Percentiles rank a stretch among this genome's conserved stretches.
Conservation (phyloP, 352 stramenopile genomes). For the Pseudoperonospora humuli region DNA sequence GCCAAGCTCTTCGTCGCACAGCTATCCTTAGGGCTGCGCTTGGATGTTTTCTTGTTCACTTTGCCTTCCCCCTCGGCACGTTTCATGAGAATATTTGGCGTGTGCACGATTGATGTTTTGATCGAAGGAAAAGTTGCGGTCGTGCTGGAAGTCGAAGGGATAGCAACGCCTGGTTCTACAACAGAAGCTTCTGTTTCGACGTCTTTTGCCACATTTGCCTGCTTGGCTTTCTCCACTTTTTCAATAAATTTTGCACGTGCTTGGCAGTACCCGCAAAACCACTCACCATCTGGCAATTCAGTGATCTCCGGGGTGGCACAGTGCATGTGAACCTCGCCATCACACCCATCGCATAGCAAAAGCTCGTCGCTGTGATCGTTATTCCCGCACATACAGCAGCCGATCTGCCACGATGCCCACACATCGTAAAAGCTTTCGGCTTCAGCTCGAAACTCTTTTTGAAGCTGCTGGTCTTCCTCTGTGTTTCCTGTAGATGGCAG, state of each 20-base stretch:
- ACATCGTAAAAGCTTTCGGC: constrained; percentile 57
- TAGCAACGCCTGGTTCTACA: not conserved
- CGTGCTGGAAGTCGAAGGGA: not conserved
- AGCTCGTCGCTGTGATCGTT: constrained; percentile 73
- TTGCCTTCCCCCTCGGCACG: constrained; percentile 54
- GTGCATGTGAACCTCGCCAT: constrained; percentile 83
- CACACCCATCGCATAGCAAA: constrained; percentile 80
- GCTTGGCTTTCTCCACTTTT: constrained; percentile 18
- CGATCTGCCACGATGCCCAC: constrained; percentile 72
- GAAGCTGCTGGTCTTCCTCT: constrained; percentile 38
- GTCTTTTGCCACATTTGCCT: constrained; percentile 1
- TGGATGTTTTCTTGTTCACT: constrained; percentile 53
- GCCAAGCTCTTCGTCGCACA: constrained; percentile 19
- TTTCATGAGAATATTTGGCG: constrained; percentile 47
- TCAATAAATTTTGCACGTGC: constrained; percentile 45
- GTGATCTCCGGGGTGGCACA: constrained; percentile 66
- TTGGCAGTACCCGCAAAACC: constrained; percentile 73
- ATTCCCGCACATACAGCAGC: constrained; percentile 68
- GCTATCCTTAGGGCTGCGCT: constrained; percentile 20
- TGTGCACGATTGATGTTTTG: constrained; percentile 9
- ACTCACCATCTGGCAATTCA: constrained; percentile 68
- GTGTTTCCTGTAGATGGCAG: constrained; percentile 40
- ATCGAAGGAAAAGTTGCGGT: constrained; percentile 1
- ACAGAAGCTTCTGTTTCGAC: not conserved
- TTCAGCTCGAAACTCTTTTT: constrained; percentile 54